Percentiles rank a stretch among this genome's conserved stretches.
phyloP scores from a whole-genome alignment of 2,329 filamentous ascomycete species.

The Helotiales sp. region DNA sequence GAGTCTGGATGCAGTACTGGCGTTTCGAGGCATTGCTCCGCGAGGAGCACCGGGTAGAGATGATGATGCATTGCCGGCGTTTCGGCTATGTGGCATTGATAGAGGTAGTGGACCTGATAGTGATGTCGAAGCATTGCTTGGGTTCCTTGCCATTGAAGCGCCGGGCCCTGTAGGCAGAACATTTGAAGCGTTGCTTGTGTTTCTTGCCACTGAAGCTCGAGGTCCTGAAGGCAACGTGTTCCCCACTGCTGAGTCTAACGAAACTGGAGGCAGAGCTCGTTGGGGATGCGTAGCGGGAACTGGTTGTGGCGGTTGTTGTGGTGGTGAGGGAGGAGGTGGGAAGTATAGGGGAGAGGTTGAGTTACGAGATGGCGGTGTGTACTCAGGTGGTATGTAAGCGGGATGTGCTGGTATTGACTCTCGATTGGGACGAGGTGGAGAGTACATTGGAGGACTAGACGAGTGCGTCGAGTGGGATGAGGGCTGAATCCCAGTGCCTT shows the following conservation, averaged over 20 bases:
- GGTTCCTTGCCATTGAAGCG: background rate
- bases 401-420: slow-evolving; percentile 29
- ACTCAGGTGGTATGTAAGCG: slow-evolving; percentile 32
- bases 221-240: background rate
- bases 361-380: slow-evolving; percentile 13
- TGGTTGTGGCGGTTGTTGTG: background rate
- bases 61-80: background rate
- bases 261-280: background rate
- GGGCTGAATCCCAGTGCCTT: background rate
- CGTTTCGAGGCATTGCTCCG: background rate
- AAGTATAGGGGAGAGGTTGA: slow-evolving; percentile 4
- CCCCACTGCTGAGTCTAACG: background rate
- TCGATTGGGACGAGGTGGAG: slow-evolving; percentile 6
- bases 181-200: background rate
- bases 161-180: background rate
- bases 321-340: background rate
- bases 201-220: background rate
- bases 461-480: background rate
- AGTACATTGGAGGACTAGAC: slow-evolving; percentile 9
- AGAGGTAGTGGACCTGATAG: too few relatives aligned
- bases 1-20: background rate
- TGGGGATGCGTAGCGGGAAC: slow-evolving; percentile 7
- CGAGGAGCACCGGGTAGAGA: background rate
- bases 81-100: background rate
- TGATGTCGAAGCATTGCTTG: background rate